Percentiles rank a stretch among this genome's conserved stretches.
Evolutionary conservation across 2,329 filamentous ascomycete species (phyloP).

Genomic region (Pseudocercospora musae): DNA sequence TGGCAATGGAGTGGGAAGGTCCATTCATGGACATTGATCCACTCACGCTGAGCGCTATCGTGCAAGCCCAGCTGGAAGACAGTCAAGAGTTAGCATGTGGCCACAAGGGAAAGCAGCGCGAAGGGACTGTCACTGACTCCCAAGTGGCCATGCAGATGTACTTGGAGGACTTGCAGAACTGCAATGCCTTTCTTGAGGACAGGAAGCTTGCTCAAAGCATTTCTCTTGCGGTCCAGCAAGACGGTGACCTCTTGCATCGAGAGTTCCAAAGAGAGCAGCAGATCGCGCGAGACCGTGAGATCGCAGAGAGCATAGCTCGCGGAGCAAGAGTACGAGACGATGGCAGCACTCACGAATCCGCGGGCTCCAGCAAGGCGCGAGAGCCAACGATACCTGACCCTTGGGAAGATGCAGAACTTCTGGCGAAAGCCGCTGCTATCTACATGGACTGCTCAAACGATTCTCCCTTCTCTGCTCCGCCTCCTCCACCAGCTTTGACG

Average conservation of each 20-base stretch:
- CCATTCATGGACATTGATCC: constrained; percentile 15
- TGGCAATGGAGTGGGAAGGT: constrained; percentile 12
- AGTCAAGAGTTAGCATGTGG: constrained; percentile 36
- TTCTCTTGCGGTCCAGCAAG: constrained; percentile 18
- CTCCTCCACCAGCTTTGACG: background rate
- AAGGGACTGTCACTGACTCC: constrained; percentile 18
- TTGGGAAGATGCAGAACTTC: constrained; percentile 22
- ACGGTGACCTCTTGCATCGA: constrained; percentile 14
- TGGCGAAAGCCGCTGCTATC: constrained; percentile 23
- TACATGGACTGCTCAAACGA: constrained; percentile 18
- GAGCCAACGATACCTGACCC: constrained; percentile 8
- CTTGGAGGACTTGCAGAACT: constrained; percentile 22
- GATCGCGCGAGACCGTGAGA: constrained; percentile 19
- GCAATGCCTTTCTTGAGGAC: constrained; percentile 19
- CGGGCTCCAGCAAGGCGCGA: background rate
- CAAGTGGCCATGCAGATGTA: constrained; percentile 27
- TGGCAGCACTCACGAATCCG: background rate
- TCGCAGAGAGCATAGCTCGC: constrained; percentile 15
- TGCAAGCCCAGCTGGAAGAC: constrained; percentile 58
- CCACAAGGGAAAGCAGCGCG: constrained; percentile 22
- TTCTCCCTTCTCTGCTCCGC: background rate
- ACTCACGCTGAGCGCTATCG: constrained; percentile 14
- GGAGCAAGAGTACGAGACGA: background rate
- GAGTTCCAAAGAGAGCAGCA: constrained; percentile 24
- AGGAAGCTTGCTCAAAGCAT: constrained; percentile 25